phyloP scores from a whole-genome alignment of 768 basidiomycete genomes.

The Xanthoconium purpureum region DNA sequence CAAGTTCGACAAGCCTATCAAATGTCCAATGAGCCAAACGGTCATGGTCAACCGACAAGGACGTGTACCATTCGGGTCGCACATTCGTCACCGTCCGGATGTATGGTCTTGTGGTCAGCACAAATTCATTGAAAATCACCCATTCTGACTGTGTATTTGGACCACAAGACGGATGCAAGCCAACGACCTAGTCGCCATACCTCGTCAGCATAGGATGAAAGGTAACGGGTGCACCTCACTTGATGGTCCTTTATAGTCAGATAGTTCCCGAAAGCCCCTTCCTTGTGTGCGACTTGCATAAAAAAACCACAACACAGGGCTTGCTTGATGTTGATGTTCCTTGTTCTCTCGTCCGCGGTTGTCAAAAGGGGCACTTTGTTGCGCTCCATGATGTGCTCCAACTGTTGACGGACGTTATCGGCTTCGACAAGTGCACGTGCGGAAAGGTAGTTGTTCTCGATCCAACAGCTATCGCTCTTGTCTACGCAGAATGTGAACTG shows the following conservation, averaged over 20 bases:
- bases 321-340: constrained; percentile 73
- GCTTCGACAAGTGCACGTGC: constrained; percentile 81
- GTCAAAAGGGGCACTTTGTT: constrained; percentile 77
- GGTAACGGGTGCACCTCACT: constrained; percentile 45
- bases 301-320: constrained; percentile 92
- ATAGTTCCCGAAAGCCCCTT: constrained; percentile 85
- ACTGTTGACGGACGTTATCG: constrained; percentile 87
- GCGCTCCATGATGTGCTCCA: constrained; percentile 88
- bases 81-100: constrained; percentile 93
- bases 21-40: neutral
- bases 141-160: constrained; percentile 85
- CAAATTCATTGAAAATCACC: constrained; percentile 94
- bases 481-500: constrained; percentile 40
- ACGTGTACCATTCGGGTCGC: constrained; percentile 74
- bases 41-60: neutral
- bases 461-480: constrained; percentile 78
- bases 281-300: constrained; percentile 96
- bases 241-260: constrained; percentile 94
- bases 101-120: constrained; percentile 82
- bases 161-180: constrained; percentile 77
- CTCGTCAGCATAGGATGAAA: no score
- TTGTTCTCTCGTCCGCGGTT: constrained; percentile 63
- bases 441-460: constrained; percentile 86
- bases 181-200: constrained; percentile 13
- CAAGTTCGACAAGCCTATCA: constrained; percentile 59